Conservation (phyloP, 2,329 filamentous ascomycete genomes). For the Coniella vitis region DNA sequence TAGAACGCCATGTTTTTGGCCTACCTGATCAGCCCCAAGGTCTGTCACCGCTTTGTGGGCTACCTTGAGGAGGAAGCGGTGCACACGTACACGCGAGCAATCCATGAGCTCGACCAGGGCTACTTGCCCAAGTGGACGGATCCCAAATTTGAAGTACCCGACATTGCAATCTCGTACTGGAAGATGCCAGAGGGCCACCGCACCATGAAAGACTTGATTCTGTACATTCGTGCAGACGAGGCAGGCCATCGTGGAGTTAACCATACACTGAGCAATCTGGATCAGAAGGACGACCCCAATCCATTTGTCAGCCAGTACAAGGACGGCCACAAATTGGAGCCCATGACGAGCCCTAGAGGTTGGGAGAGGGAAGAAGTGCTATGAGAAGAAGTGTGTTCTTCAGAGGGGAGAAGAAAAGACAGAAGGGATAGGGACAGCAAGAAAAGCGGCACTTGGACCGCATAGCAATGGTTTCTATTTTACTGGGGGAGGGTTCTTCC, state of each 20-base stretch:
- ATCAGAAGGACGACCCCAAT: constrained; percentile 83
- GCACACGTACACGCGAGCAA: constrained; percentile 85
- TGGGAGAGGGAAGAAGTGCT: constrained; percentile 78
- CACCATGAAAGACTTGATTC: constrained; percentile 77
- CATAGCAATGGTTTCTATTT: too few species aligned
- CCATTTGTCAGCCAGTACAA: constrained; percentile 84
- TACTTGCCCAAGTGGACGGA: constrained; percentile 73
- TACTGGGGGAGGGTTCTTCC: too few species aligned
- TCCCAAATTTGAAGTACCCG: constrained; percentile 65
- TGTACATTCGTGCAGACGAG: constrained; percentile 72
- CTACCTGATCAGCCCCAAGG: constrained; percentile 80
- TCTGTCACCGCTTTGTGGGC: constrained; percentile 90
- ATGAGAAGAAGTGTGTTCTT: not conserved
- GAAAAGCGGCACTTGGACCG: too few species aligned
- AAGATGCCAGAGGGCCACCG: constrained; percentile 79
- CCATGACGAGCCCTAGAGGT: constrained; percentile 58
- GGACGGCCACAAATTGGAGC: constrained; percentile 55
- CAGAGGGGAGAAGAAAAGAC: too few species aligned
- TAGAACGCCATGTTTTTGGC: constrained; percentile 77
- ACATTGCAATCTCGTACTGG: constrained; percentile 90
- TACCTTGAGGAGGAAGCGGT: constrained; percentile 98
- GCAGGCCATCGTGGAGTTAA: constrained; percentile 91
- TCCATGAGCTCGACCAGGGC: constrained; percentile 81
- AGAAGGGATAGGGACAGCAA: too few species aligned
- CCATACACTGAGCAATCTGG: constrained; percentile 83